Evolutionary conservation across 73 alveolate species (phyloP).

Genomic region (Blepharisma stoltei): DNA sequence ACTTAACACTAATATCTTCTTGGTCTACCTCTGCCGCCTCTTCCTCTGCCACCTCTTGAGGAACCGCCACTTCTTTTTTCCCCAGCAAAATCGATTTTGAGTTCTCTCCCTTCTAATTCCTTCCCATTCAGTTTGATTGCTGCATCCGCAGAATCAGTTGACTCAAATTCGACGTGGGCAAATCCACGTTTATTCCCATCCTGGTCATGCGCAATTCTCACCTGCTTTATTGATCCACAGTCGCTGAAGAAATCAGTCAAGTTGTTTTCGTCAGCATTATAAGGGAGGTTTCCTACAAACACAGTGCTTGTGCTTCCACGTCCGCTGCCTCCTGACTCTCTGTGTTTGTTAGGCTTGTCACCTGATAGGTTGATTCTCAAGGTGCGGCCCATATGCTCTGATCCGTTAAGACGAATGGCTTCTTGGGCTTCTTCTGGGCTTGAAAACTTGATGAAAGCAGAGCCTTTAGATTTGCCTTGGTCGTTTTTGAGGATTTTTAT

Average conservation of each 20-base stretch:
- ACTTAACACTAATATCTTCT: background rate
- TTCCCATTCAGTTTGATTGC: slow-evolving; percentile 76
- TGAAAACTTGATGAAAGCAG: slow-evolving; percentile 48
- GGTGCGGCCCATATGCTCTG: slow-evolving; percentile 54
- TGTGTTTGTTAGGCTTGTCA: slow-evolving; percentile 23
- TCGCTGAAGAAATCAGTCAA: slow-evolving; percentile 69
- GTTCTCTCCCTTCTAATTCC: slow-evolving; percentile 72
- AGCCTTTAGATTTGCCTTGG: slow-evolving; percentile 46
- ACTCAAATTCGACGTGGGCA: slow-evolving; percentile 84
- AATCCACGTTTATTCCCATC: slow-evolving; percentile 88
- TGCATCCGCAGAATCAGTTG: slow-evolving; percentile 66
- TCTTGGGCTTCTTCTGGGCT: slow-evolving; percentile 43
- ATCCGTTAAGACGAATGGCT: slow-evolving; percentile 49
- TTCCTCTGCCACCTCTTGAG: slow-evolving; percentile 34
- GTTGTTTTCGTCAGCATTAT: slow-evolving; percentile 61
- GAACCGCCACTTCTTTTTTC: slow-evolving; percentile 44
- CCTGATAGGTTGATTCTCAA: slow-evolving; percentile 56
- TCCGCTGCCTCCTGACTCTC: background rate
- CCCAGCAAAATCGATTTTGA: slow-evolving; percentile 73
- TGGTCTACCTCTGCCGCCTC: slow-evolving; percentile 38
- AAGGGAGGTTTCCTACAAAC: slow-evolving; percentile 88
- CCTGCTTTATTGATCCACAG: slow-evolving; percentile 79
- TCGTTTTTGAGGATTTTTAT: slow-evolving; percentile 32
- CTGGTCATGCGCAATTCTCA: slow-evolving; percentile 76
- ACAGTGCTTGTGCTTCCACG: slow-evolving; percentile 42